Evolutionary conservation across 2,329 filamentous ascomycete genomes (phyloP).

Genomic region (Colletotrichum simmondsii): DNA sequence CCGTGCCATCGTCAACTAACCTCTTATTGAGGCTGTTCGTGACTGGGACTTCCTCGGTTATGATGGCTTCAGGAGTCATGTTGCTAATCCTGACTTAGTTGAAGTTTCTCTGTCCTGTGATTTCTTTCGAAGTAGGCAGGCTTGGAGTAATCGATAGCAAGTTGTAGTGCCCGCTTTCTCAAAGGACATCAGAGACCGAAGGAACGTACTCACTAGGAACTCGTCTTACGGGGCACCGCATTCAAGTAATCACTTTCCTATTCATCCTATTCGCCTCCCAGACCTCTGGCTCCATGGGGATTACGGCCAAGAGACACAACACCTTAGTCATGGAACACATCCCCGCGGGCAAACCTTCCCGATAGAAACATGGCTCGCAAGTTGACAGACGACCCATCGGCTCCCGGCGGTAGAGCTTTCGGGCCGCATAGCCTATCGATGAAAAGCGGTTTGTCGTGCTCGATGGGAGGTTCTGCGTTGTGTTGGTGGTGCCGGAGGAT

Average conservation of each 20-base stretch:
- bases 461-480: not conserved
- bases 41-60: too few relatives aligned
- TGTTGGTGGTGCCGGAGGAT: not conserved
- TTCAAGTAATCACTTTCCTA: conserved; percentile 2
- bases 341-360: not conserved
- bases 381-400: not conserved
- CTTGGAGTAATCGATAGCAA: not conserved
- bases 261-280: too few relatives aligned
- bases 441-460: too few relatives aligned
- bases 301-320: not conserved
- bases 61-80: not conserved
- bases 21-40: not conserved
- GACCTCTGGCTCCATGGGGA: not conserved
- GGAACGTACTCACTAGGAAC: too few relatives aligned
- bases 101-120: not conserved
- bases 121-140: not conserved
- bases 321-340: not conserved
- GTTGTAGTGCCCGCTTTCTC: not conserved
- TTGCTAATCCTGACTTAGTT: not conserved
- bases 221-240: not conserved
- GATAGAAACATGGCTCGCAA: not conserved
- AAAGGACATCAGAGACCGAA: not conserved
- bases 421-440: not conserved
- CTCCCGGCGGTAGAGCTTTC: not conserved
- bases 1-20: not conserved